Conservation (phyloP, 1,139 yeast species). For the Pichia sp. region DNA sequence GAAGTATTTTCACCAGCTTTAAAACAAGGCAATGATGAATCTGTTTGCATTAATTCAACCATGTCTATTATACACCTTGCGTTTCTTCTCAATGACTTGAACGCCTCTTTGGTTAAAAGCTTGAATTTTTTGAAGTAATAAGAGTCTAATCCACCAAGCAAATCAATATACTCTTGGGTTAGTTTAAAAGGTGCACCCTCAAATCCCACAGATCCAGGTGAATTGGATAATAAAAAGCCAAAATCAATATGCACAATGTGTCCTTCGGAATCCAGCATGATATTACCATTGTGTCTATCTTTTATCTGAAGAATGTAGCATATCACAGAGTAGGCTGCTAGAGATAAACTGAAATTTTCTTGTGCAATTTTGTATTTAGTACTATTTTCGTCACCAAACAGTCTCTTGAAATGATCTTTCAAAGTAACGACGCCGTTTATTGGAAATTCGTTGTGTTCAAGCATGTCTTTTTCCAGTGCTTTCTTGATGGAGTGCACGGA, state of each 20-base stretch:
- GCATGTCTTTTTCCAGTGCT: constrained; percentile 73
- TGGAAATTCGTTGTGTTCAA: constrained; percentile 59
- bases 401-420: constrained; percentile 67
- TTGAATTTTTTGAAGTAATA: constrained; percentile 56
- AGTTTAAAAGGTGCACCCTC: constrained; percentile 96
- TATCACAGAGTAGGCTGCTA: constrained; percentile 85
- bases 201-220: constrained; percentile 95
- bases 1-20: constrained; percentile 83
- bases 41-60: constrained; percentile 92
- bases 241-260: constrained; percentile 94
- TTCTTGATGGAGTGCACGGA: constrained; percentile 92
- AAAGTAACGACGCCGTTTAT: constrained; percentile 68
- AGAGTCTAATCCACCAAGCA: constrained; percentile 74
- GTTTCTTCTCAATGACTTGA: constrained; percentile 63
- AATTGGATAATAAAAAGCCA: constrained; percentile 85
- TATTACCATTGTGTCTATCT: constrained; percentile 95
- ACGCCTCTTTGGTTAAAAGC: constrained; percentile 62
- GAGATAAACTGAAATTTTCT: constrained; percentile 73
- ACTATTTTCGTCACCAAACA: constrained; percentile 61
- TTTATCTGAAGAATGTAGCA: constrained; percentile 88
- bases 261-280: constrained; percentile 89
- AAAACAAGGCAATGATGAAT: constrained; percentile 86
- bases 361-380: constrained; percentile 65
- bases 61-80: constrained; percentile 70
- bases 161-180: constrained; percentile 80